Percentiles rank a stretch among this genome's conserved stretches.
Evolutionary conservation across 208 protist species (phyloP).

Genomic region (Leishmania braziliensis): DNA sequence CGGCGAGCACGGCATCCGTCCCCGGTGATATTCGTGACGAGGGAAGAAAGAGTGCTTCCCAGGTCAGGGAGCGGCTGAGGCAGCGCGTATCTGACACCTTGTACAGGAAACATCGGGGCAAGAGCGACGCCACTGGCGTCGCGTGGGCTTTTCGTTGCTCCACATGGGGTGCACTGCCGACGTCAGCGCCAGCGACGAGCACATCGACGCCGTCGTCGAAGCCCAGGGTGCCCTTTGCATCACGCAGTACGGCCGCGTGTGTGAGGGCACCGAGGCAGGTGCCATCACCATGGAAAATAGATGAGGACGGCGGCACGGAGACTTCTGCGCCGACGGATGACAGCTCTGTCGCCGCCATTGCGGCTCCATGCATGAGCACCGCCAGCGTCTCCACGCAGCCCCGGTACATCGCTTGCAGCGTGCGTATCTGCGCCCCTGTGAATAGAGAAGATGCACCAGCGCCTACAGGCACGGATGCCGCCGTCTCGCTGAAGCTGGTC

Average conservation of each 20-base stretch:
- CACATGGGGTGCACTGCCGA: too few relatives aligned
- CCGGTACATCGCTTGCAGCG: constrained; percentile 19
- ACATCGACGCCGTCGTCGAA: constrained; percentile 10
- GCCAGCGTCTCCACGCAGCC: constrained; percentile 29
- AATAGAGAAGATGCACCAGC: background rate
- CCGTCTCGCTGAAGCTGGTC: constrained; percentile 9
- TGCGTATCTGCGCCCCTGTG: constrained; percentile 3
- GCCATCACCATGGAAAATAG: background rate
- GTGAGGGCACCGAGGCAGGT: constrained; percentile 9
- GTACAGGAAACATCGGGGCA: constrained; percentile 22
- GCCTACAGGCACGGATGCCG: background rate
- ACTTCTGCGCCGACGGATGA: background rate
- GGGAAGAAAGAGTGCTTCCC: constrained; percentile 19
- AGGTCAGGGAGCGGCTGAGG: constrained; percentile 24
- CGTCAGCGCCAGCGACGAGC: background rate
- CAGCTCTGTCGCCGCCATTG: constrained; percentile 14
- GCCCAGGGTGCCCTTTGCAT: background rate
- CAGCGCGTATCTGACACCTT: constrained; percentile 29
- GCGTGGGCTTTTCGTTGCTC: background rate
- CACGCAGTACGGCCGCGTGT: constrained; percentile 13
- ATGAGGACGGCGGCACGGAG: constrained; percentile 1
- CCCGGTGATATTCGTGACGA: background rate
- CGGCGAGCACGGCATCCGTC: background rate
- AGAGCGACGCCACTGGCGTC: background rate
- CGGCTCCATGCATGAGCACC: constrained; percentile 30